Conservation (phyloP, 805 yeast genomes). For the Millerozyma miso region DNA sequence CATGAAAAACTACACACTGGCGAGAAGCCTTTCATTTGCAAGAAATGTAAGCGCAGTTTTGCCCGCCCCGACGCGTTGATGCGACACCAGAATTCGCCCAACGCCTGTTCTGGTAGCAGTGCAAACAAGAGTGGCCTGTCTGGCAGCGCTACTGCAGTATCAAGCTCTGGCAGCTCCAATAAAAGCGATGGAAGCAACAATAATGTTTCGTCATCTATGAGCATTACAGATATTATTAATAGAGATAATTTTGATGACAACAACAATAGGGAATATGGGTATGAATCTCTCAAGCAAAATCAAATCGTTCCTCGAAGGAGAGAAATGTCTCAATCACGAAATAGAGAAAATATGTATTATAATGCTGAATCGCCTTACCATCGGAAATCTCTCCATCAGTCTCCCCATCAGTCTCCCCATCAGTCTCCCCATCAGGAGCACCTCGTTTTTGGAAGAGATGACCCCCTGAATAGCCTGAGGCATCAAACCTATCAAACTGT, state of each 20-base stretch:
- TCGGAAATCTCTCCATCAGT: not conserved
- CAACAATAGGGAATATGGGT: conserved; percentile 14
- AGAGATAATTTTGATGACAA: conserved; percentile 11
- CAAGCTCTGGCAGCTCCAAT: conserved; percentile 1
- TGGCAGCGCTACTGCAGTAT: not conserved
- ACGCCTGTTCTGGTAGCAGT: conserved; percentile 27
- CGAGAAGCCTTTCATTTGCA: conserved; percentile 63
- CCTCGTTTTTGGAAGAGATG: not conserved
- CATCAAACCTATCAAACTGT: not conserved
- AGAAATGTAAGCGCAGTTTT: conserved; percentile 57
- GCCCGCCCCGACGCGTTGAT: conserved; percentile 75
- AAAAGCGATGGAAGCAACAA: not conserved
- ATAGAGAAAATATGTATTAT: not conserved
- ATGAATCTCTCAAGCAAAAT: conserved; percentile 8
- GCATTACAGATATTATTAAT: conserved; percentile 5
- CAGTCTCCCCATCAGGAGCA: not conserved
- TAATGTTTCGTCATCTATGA: not conserved
- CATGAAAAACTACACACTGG: conserved; percentile 76
- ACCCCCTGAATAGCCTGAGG: not conserved
- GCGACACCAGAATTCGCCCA: conserved; percentile 53
- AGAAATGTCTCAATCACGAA: not conserved
- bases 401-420: not conserved
- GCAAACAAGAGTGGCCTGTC: not conserved
- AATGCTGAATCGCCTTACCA: no score
- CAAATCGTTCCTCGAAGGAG: not conserved